A percentile compares a stretch with the other conserved stretches of the same genome.
These are phyloP conservation scores for Irineochytrium annulatum DNA, from an alignment of 192 early-diverging fungal genomes.

Conservation along the genomic window DNA sequence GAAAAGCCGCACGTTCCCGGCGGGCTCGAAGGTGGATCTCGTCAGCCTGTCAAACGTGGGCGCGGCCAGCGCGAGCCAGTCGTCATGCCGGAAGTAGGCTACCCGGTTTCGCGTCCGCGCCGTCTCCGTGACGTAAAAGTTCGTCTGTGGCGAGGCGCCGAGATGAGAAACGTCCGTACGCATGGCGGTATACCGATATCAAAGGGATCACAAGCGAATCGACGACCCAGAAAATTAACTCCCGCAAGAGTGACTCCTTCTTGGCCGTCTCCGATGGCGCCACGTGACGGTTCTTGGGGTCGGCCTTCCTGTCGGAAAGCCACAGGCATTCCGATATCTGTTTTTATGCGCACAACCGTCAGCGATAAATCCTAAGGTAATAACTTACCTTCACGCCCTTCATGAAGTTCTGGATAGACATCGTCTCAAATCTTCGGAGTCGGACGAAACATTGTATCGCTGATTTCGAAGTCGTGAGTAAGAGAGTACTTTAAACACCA, in stretches of 20 bases:
- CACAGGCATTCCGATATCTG: conserved; percentile 13
- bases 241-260: conserved; percentile 48
- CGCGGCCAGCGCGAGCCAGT: conserved; percentile 59
- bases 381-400: conserved; percentile 52
- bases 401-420: conserved; percentile 52
- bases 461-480: conserved; percentile 6
- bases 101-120: conserved; percentile 56
- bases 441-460: conserved; percentile 52
- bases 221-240: conserved; percentile 68
- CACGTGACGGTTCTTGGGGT: conserved; percentile 15
- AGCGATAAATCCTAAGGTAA: not conserved
- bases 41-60: conserved; percentile 41
- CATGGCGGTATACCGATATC: conserved; percentile 37
- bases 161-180: not conserved
- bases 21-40: conserved; percentile 31
- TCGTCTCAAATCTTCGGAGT: conserved; percentile 55
- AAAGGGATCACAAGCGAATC: conserved; percentile 55
- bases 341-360: not conserved
- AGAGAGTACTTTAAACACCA: not conserved
- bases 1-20: no score
- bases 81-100: conserved; percentile 74
- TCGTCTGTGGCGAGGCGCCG: conserved; percentile 32
- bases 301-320: conserved; percentile 4
- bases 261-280: conserved; percentile 45
- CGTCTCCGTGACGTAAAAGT: conserved; percentile 81